Conservation (phyloP, 225 moss, liverwort and hornwort species). For the Asterella californica region DNA sequence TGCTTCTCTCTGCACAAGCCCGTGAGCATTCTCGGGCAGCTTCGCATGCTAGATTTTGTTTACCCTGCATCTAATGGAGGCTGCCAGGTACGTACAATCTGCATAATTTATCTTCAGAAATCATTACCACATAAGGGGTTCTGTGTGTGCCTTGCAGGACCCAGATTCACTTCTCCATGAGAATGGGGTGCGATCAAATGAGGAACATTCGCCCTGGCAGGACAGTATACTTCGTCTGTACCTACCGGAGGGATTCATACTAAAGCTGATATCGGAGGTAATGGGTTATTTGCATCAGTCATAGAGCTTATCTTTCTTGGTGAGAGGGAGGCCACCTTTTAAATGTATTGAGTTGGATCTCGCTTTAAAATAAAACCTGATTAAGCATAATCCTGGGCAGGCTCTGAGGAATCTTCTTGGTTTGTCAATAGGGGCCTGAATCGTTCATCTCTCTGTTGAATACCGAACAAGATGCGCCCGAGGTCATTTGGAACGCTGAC, state of each 20-base stretch:
- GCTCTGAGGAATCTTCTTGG: background rate
- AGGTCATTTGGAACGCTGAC: slow-evolving; percentile 85
- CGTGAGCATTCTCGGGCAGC: background rate
- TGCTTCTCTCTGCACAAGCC: background rate
- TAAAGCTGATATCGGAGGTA: slow-evolving; percentile 93
- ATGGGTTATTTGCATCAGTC: background rate
- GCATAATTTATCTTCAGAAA: background rate
- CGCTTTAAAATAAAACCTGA: too few relatives aligned
- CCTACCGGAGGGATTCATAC: slow-evolving; percentile 86
- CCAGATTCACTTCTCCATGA: slow-evolving; percentile 53
- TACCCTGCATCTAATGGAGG: background rate
- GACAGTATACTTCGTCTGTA: slow-evolving; percentile 85
- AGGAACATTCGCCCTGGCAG: slow-evolving; percentile 66
- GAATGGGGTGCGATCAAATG: slow-evolving; percentile 40
- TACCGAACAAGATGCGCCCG: slow-evolving; percentile 88
- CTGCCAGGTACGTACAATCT: background rate
- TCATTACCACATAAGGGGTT: background rate
- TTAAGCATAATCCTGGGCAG: background rate
- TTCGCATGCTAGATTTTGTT: background rate
- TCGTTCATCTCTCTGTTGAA: slow-evolving; percentile 69
- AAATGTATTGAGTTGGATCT: background rate
- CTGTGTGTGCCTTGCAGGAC: slow-evolving; percentile 42
- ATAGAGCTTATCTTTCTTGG: background rate
- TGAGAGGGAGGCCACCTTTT: background rate
- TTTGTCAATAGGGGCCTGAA: slow-evolving; percentile 66